A percentile compares a stretch with the other conserved stretches of the same genome.
Conservation (phyloP, 176 grass and related monocot genomes). For the Aegilops tauschii region DNA sequence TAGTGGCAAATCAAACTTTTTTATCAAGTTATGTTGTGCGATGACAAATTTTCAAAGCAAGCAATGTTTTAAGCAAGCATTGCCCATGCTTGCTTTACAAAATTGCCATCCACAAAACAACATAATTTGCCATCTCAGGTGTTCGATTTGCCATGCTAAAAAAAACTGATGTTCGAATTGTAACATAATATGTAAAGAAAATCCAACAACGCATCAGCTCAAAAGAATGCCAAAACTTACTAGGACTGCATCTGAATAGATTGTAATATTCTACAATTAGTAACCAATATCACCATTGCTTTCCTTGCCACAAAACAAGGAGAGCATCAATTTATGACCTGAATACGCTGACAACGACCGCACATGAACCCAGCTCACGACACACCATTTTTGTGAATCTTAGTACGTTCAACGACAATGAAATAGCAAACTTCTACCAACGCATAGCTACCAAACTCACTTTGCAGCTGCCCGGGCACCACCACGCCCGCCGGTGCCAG, state of each 20-base stretch:
- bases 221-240: slow-evolving; percentile 22
- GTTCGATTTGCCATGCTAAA: no score
- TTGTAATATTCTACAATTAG: slow-evolving; percentile 60
- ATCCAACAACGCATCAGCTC: neutral
- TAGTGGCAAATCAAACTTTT: no score
- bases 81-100: no score
- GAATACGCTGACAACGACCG: slow-evolving; percentile 44
- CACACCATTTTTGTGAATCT: slow-evolving; percentile 13
- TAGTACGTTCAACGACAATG: slow-evolving; percentile 11
- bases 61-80: no score
- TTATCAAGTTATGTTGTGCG: no score
- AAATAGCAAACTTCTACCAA: slow-evolving; percentile 25
- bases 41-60: no score
- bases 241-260: slow-evolving; percentile 42
- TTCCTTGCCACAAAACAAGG: slow-evolving; percentile 59
- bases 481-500: slow-evolving; percentile 44
- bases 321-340: slow-evolving; percentile 44
- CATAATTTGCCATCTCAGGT: no score
- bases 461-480: slow-evolving; percentile 38
- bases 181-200: neutral
- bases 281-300: slow-evolving; percentile 46
- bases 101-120: no score
- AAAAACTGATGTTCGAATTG: no score
- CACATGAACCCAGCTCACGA: slow-evolving; percentile 29
- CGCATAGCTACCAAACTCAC: slow-evolving; percentile 32